phyloP scores from a whole-genome alignment of 2,329 filamentous ascomycete species.

The Nemania serpens region DNA sequence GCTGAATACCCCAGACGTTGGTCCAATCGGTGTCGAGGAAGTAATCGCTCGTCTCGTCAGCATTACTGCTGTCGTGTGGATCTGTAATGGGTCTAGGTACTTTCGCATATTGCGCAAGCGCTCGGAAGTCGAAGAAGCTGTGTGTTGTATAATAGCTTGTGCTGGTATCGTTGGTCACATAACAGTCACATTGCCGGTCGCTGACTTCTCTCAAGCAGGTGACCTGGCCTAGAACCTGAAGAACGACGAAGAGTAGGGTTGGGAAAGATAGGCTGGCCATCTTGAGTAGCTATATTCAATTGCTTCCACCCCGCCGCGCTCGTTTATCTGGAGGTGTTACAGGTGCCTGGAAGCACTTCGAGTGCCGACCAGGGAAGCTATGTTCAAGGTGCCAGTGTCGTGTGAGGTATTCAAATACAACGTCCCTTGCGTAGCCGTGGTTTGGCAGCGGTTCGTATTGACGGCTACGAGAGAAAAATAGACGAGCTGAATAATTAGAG shows the following conservation, averaged over 20 bases:
- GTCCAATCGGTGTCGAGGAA: conserved; percentile 41
- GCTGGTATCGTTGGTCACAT: conserved; percentile 51
- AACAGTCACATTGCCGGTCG: conserved; percentile 50
- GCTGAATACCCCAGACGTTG: conserved; percentile 42
- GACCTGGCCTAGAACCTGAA: conserved; percentile 23
- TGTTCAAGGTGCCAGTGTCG: not conserved
- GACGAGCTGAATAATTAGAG: conserved; percentile 4
- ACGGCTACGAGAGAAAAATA: not conserved
- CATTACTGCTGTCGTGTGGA: conserved; percentile 38
- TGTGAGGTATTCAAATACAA: not conserved
- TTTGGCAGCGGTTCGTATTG: not conserved
- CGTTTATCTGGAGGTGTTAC: not conserved
- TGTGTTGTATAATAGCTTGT: conserved; percentile 51
- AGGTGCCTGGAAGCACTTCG: not conserved
- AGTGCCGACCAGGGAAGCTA: not conserved
- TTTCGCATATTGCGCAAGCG: conserved; percentile 46
- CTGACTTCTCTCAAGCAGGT: conserved; percentile 33
- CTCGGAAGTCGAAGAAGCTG: conserved; percentile 56
- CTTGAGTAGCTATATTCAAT: conserved; percentile 5
- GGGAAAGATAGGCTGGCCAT: conserved; percentile 25
- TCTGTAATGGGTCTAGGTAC: conserved; percentile 38
- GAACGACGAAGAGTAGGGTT: conserved; percentile 27
- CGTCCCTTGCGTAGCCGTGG: not conserved
- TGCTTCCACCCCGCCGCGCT: not conserved
- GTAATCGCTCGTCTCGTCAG: conserved; percentile 40